Base-by-base conservation (phyloP, 139 green algal genomes). In the Chlamydomonas asymmetrica region DNA sequence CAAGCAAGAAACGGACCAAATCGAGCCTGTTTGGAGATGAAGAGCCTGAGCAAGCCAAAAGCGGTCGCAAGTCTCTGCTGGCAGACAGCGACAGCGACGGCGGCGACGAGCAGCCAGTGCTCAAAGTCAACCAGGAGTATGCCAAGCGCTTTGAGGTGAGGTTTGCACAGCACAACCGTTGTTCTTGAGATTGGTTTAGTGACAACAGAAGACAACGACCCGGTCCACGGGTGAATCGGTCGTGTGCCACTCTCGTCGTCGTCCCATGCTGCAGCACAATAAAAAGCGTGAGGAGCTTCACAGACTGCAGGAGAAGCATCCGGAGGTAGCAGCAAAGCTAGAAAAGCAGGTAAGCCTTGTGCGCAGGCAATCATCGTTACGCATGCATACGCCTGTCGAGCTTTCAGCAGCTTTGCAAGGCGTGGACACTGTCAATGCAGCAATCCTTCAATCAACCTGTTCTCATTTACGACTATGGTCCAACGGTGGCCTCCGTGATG, bases 231-330 rank as follows among this genome's bases (percentile, higher is more conserved):
- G 49, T 41, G 23, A 23, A 34, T 54, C 39, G 6, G 3, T 31
- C n/a, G 31, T 3, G 40, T 10, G 49, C 43, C n/a, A 4, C 29
- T 29, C 7, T 34, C 40, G 49, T 29, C 52, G 25, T 31, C 48
- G 25, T 59, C n/a, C 5, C 70, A 56, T 52, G 54, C 37, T 41
- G 78, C 85, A 96, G 90, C 85, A 97, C 81, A 97, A 97, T 80
- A 92, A 94, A 78, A 81, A 85, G 64, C 85, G 91, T 1, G 87
- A 92, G 70, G 90, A 96, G 82, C 81, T 93, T n/a, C 91, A 96
- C 35, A 66, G 90, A 0, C 78, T 97, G 27, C 82, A 94, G 77
- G 88, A 87, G 35, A 95, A 93, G 83, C 87, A 96, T 69, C 89
- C 91, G 6, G 81, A 94, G 67, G 56, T 89, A 40, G 90, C 87